A percentile compares a stretch with the other conserved stretches of the same genome.
Evolutionary conservation across 495 filamentous ascomycete genomes (phyloP).

Genomic region (Parmelia sp.): DNA sequence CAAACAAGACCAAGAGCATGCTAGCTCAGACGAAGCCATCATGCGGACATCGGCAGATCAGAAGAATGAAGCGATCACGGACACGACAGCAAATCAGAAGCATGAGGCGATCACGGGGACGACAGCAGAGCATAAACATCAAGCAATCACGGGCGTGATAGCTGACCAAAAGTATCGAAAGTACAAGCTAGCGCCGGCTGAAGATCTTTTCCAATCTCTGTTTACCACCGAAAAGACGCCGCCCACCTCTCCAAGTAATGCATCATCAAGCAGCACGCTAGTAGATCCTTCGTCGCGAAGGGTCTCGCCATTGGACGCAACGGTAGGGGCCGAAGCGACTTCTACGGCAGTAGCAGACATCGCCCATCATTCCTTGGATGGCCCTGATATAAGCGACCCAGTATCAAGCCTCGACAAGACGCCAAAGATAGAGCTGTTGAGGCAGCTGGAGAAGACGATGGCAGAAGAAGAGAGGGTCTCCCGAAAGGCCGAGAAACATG

Average conservation of each 20-base stretch:
- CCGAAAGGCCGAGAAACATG: not conserved
- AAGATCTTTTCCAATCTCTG: not conserved
- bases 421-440: not conserved
- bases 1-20: not conserved
- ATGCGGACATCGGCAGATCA: no score
- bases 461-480: not conserved
- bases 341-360: not conserved
- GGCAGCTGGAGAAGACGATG: not conserved
- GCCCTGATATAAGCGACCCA: not conserved
- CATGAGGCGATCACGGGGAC: accelerated
- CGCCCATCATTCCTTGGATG: not conserved
- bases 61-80: no score
- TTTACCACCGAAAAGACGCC: not conserved
- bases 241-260: not conserved
- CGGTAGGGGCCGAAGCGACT: not conserved
- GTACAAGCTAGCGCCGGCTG: not conserved
- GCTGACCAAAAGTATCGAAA: not conserved
- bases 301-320: not conserved
- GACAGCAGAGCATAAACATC: no score
- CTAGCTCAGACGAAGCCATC: not conserved
- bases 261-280: not conserved
- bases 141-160: not conserved
- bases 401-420: not conserved
- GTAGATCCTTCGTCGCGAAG: not conserved
- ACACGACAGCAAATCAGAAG: no score